Evolutionary conservation across 306 rosid species (phyloP), one percentile per base, ranked within the genome.

Genomic region (Albizia julibrissin): DNA sequence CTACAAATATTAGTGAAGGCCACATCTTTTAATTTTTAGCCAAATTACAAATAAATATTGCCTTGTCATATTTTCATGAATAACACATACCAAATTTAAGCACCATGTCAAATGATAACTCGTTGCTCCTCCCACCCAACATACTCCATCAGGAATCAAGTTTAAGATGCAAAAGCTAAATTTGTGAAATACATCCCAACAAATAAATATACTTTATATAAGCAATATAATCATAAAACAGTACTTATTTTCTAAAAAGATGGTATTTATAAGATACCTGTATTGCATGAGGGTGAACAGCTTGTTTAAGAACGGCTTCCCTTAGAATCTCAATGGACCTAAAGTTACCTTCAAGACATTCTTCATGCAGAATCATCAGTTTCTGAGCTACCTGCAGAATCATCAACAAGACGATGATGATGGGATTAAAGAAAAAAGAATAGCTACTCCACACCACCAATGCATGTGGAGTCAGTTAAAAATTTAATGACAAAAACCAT

Each of bases 261-360:
- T 44, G 64, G 8, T 69, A 29, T 69, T 69, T 7, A 5, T 24
- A 68, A 18, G 43, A 24, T 88, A 92, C 98, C 93, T 87, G 89
- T 83, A 58, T 40, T 39, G 75, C 91, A 74, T 78, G 90, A 83
- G 89, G 73, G 84, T 11, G 50, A 13, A 85, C 71, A 69, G 69
- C 84, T 77, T 87, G 87, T n/a, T 79, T 84, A 40, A 12, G 72
- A 75, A 18, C 75, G 56, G 89, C 72, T 83, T 87, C 89, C 87
- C 89, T 88, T 31, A 89, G 86, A 40, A 22, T 69, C 54, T 87
- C 93, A 16, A 94, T 68, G 29, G 88, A 85, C 37, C 71, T 82
- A 72, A 81, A 89, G 74, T 91, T 85, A 67, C 90, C 84, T 5
- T 86, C 85, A 66, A 91, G 56, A 85, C 92, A 92, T 49, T 90